These are phyloP conservation scores for Nemania sp. DNA, from an alignment of 2,329 filamentous ascomycete genomes.

Conservation along the genomic window DNA sequence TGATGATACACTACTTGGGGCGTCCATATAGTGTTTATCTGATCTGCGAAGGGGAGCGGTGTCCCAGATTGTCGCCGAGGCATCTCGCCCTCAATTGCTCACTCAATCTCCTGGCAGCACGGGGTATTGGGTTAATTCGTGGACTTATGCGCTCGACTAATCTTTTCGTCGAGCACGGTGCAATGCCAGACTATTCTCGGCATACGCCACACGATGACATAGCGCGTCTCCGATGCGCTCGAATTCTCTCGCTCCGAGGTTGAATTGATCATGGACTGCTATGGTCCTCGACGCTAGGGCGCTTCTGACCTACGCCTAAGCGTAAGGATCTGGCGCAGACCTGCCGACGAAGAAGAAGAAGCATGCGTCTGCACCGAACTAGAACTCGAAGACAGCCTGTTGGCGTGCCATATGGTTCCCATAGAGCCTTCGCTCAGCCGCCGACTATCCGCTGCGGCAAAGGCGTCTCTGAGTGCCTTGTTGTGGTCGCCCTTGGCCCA, in stretches of 20 bases:
- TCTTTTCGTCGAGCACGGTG: no score
- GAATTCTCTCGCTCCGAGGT: neutral
- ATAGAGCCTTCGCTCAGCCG: neutral
- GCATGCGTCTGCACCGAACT: no score
- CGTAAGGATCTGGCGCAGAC: neutral
- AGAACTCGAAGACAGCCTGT: neutral
- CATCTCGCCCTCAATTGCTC: neutral
- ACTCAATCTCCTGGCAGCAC: neutral
- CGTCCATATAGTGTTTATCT: neutral
- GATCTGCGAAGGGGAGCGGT: neutral
- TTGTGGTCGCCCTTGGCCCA: conserved; percentile 10
- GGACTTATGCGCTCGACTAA: no score
- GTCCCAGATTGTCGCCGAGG: neutral
- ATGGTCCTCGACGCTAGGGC: neutral
- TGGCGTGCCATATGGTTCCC: neutral
- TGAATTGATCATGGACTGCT: neutral
- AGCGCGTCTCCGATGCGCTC: no score
- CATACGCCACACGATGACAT: no score
- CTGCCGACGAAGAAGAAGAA: neutral
- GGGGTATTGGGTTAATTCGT: no score
- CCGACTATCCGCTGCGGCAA: neutral
- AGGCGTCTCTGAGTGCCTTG: conserved; percentile 3
- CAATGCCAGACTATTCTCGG: no score
- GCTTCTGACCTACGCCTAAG: neutral
- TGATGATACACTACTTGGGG: neutral